Evolutionary conservation across 1,284 basidiomycete species (phyloP), one percentile per base, ranked within the genome.

Genomic region (Cutaneotrichosporon spelunceum): DNA sequence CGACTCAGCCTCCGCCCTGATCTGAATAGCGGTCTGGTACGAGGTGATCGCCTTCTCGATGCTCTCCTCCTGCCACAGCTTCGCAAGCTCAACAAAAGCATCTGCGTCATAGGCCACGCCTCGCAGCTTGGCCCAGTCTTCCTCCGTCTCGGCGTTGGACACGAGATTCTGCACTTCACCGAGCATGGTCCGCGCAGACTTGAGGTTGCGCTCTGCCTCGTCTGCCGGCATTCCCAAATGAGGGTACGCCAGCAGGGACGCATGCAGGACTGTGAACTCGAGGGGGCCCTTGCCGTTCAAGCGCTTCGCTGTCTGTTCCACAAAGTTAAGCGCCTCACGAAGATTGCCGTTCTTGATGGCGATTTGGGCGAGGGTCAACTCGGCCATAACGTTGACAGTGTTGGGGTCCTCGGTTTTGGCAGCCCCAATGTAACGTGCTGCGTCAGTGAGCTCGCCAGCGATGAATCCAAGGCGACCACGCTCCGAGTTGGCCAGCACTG

Each of bases 201-300:
- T 71, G 60, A 86, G 86, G 70, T 95, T 93, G 58, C 86, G 83
- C 1, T 84, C 81, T 52, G 87, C 78, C 64, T 94, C 91, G 8
- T 86, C 82, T 53, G 83, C 83, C 0, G 88, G 88, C 52, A 93
- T 84, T 59, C 89, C 91, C 0, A 87, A 87, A 55, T 89, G 86
- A 8, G 88, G 86, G 71, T 87, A 86, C 0, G 89, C 87, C 44
- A 91, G 86, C 9, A 97, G 84, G 1, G 91, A 90, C 2, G 93
- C 93, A 48, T 96, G 86, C 77, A 93, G 87, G n/a, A 89, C 88
- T 13, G 86, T 87, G 3, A 91, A 91, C 80, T 95, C 92, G 11
- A 89, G 74, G 16, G 79, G 78, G 4, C 75, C 77, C 59, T 75
- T 73, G 49, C 75, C 73, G 21, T 72, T 72, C 27, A 78, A 64